Conservation (phyloP, 2,329 filamentous ascomycete species). For the Epichloe typhina region DNA sequence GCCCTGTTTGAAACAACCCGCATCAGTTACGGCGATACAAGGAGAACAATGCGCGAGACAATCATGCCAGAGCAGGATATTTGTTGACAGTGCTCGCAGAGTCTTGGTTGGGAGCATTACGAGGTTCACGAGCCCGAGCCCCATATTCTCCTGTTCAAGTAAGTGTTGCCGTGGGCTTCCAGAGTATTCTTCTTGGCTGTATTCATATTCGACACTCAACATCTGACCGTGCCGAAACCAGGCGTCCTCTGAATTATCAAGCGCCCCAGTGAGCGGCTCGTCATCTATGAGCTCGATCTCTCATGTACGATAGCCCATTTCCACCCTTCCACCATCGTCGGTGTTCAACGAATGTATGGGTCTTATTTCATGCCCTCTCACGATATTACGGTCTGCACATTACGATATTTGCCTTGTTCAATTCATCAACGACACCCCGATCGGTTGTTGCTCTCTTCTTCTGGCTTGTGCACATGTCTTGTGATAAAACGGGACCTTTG, state of each 20-base stretch:
- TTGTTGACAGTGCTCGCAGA: constrained; percentile 38
- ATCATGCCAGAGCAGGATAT: neutral
- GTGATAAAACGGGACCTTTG: neutral
- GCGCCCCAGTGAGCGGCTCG: constrained; percentile 39
- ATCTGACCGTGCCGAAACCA: constrained; percentile 20
- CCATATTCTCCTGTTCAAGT: constrained; percentile 98
- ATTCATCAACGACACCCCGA: constrained; percentile 3
- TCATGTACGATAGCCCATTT: constrained; percentile 12
- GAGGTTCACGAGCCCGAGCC: constrained; percentile 98
- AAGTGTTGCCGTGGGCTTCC: constrained; percentile 8
- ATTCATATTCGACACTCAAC: neutral
- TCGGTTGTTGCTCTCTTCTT: constrained; percentile 1
- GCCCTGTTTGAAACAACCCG: neutral
- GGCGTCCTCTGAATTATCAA: constrained; percentile 76
- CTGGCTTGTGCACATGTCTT: neutral
- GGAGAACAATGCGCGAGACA: neutral
- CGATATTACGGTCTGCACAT: constrained; percentile 11
- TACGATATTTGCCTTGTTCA: constrained; percentile 7
- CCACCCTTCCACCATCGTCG: constrained; percentile 3
- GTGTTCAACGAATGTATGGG: constrained; percentile 8
- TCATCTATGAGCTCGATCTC: constrained; percentile 5
- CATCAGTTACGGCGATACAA: neutral
- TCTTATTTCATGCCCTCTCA: constrained; percentile 10
- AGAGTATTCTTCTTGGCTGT: neutral
- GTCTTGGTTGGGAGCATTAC: constrained; percentile 97